Base-by-base conservation (phyloP, 495 filamentous ascomycete genomes). In the Hypoxylon intermedium region DNA sequence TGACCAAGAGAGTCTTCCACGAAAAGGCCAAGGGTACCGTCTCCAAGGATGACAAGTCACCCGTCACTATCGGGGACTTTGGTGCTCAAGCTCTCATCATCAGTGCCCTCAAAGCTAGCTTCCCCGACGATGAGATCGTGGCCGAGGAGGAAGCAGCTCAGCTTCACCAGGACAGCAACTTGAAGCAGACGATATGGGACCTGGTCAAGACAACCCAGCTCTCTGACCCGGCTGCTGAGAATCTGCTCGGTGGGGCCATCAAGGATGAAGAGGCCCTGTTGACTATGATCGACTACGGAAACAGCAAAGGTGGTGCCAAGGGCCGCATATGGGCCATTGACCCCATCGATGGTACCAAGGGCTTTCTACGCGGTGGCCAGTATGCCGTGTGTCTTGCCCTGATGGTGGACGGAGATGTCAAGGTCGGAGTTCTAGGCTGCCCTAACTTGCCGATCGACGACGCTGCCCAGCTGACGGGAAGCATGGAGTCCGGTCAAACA, bases 71-170 rank as follows among this genome's bases (percentile, higher is more conserved):
- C 61, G 94, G 92, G 71, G 94, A 98, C 77, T 97, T 96, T 69
- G 95, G 95, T 65, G 94, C 95, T 50, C 94, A 98, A 77, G 95
- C 95, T 31, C 82, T 98, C 59, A 95, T 98, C 70, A 96, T 98
- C 65, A 82, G 86, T 53, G 92, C 94, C 42, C 85, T 98, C 56
- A 85, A 87, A 75, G 82, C 87, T 73, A 90, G 89, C 72, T 98
- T 98, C 80, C 94, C 94, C 33, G 68, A 84, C 11, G 94, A 98
- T 69, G 87, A 91, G 75, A 89, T 98, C 53, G 91, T 97, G 24
- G 94, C 89, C 53, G 94, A 99, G 76, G 94, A 99, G 77, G 95
- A 99, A 71, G 86, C 94, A 0, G 84, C 82, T 59, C 80, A 84
- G 43, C 81, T 98, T 57, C 85, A 90, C 26, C 74, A 85, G 30